These are phyloP conservation scores for Clitopilus hobsonii DNA, from an alignment of 768 basidiomycete species.

Conservation along the genomic window DNA sequence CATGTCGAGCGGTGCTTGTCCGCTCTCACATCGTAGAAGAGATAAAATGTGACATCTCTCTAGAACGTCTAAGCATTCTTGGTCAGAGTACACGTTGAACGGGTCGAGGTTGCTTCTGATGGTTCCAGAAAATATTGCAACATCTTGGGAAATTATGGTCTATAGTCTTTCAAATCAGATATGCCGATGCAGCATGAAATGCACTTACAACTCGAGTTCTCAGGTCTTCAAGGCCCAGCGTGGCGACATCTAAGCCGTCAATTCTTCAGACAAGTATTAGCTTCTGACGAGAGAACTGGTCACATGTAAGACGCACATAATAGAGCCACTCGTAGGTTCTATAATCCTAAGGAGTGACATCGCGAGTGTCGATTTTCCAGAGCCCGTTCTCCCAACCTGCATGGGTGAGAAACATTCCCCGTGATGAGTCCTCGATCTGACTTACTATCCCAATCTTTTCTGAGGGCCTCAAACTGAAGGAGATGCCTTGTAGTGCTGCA, in stretches of 20 bases:
- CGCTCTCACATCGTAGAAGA: constrained; percentile 29
- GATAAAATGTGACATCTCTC: constrained; percentile 57
- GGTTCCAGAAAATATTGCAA: constrained; percentile 69
- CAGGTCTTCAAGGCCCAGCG: constrained; percentile 65
- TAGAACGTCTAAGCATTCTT: constrained; percentile 63
- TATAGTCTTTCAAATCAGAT: constrained; percentile 13
- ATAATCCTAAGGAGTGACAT: constrained; percentile 58
- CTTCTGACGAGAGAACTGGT: neutral
- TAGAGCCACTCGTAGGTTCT: constrained; percentile 51
- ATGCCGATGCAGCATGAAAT: neutral
- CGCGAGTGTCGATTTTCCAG: constrained; percentile 60
- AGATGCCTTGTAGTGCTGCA: constrained; percentile 50
- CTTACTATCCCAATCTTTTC: constrained; percentile 69
- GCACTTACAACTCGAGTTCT: constrained; percentile 54
- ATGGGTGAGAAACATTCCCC: neutral
- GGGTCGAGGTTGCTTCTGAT: constrained; percentile 73
- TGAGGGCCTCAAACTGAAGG: constrained; percentile 52
- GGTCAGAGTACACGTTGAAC: constrained; percentile 48
- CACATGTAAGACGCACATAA: constrained; percentile 38
- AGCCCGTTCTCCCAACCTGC: constrained; percentile 66
- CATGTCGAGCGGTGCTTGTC: constrained; percentile 47
- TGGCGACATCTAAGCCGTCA: constrained; percentile 66
- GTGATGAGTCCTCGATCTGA: constrained; percentile 4
- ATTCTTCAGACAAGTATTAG: constrained; percentile 31
- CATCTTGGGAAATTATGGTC: constrained; percentile 76